These are phyloP conservation scores for Phyllosticta paracitricarpa DNA, from an alignment of 2,329 filamentous ascomycete genomes.

Conservation along the genomic window DNA sequence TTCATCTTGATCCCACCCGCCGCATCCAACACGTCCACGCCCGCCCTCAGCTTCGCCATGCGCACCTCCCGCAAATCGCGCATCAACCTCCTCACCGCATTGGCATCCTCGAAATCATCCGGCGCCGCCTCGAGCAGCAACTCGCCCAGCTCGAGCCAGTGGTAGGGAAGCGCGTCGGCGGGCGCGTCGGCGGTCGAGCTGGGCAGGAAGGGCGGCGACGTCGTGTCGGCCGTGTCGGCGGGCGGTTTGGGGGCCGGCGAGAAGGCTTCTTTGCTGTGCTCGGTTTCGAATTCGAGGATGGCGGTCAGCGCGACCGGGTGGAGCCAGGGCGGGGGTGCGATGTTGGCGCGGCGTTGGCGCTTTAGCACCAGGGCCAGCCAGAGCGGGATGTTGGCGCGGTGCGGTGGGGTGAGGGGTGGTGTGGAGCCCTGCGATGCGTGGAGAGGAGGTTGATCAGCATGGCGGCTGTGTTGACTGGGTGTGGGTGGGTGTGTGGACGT, in stretches of 20 bases:
- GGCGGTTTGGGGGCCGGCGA: slow-evolving; percentile 65
- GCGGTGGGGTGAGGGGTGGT: slow-evolving; percentile 66
- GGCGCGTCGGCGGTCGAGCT: slow-evolving; percentile 62
- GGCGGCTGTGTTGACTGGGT: no score
- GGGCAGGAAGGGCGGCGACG: slow-evolving; percentile 64
- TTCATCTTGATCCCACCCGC: slow-evolving; percentile 63
- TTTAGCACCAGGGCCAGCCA: slow-evolving; percentile 95
- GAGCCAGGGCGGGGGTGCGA: slow-evolving; percentile 84
- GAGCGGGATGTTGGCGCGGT: slow-evolving; percentile 68
- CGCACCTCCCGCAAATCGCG: slow-evolving; percentile 79
- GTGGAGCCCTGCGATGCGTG: slow-evolving; percentile 58
- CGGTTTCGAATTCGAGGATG: slow-evolving; percentile 74
- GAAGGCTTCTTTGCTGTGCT: slow-evolving; percentile 60
- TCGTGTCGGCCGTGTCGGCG: slow-evolving; percentile 21
- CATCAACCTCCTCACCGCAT: slow-evolving; percentile 64
- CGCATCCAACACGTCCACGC: slow-evolving; percentile 60
- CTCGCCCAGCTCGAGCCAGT: slow-evolving; percentile 89
- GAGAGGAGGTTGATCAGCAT: slow-evolving; percentile 14
- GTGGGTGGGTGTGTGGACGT: no score
- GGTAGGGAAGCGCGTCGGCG: slow-evolving; percentile 69
- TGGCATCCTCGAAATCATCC: slow-evolving; percentile 68
- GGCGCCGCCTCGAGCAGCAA: slow-evolving; percentile 74
- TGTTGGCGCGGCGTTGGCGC: slow-evolving; percentile 86
- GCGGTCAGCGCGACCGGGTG: slow-evolving; percentile 62
- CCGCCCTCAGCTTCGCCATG: slow-evolving; percentile 76